A percentile compares a stretch with the other conserved stretches of the same genome.
Conservation (phyloP, 1,139 yeast species). For the Saccharomyces hybrid region DNA sequence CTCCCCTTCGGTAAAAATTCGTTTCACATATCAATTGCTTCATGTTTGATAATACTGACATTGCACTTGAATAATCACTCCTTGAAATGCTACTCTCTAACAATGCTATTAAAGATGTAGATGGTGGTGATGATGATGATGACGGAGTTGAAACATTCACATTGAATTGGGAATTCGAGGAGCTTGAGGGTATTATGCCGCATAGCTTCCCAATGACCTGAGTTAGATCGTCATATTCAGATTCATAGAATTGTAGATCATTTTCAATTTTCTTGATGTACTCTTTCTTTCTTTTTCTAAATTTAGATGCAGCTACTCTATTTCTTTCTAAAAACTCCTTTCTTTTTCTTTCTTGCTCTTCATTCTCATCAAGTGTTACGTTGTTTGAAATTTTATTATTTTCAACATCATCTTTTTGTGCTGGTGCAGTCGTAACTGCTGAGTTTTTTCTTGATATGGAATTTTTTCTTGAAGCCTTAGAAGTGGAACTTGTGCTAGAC, state of each 20-base stretch:
- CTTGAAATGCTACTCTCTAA: constrained; percentile 20
- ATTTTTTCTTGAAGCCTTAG: constrained; percentile 1
- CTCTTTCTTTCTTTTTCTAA: constrained; percentile 91
- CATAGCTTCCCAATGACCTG: constrained; percentile 15
- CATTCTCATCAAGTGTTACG: constrained; percentile 18
- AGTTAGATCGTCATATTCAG: constrained; percentile 62
- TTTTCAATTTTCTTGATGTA: constrained; percentile 76
- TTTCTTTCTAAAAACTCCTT: constrained; percentile 81
- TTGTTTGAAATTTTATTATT: constrained; percentile 10
- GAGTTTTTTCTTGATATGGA: not conserved
- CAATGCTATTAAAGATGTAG: constrained; percentile 15
- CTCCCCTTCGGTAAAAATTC: constrained; percentile 21
- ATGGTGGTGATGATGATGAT: constrained; percentile 8
- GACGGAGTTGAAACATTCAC: not conserved
- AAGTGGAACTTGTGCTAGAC: constrained; percentile 10
- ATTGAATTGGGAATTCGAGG: not conserved
- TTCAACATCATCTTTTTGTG: constrained; percentile 3
- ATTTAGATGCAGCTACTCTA: constrained; percentile 90
- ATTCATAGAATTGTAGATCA: constrained; percentile 58
- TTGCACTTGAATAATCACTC: constrained; percentile 19
- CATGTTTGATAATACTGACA: constrained; percentile 18
- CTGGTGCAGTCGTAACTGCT: not conserved
- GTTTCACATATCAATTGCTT: constrained; percentile 20
- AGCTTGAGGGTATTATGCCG: constrained; percentile 10
- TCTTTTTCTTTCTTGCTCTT: constrained; percentile 57